Percentiles rank a stretch among this genome's conserved stretches.
phyloP scores from a whole-genome alignment of 257 asterid genomes.

The Cruciata laevipes region DNA sequence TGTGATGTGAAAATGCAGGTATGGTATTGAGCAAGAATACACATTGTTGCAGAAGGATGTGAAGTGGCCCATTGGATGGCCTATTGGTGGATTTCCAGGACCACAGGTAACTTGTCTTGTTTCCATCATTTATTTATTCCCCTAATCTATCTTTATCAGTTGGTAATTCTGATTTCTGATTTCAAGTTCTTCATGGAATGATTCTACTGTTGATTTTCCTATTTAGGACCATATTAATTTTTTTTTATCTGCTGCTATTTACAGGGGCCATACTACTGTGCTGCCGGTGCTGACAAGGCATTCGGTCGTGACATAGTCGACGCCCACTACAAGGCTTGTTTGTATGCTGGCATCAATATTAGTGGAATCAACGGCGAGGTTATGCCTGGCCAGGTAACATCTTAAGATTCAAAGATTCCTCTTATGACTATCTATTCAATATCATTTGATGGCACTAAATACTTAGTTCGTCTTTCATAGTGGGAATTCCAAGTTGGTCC shows the following conservation, averaged over 20 bases:
- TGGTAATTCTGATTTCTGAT: background rate
- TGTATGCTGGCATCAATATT: slow-evolving; percentile 73
- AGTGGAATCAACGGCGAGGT: slow-evolving; percentile 77
- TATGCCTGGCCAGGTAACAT: slow-evolving; percentile 81
- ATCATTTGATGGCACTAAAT: background rate
- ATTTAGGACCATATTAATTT: background rate
- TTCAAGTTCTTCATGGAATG: background rate
- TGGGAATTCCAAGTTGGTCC: slow-evolving; percentile 96
- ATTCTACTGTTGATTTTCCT: background rate
- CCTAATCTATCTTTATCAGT: background rate
- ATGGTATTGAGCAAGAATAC: slow-evolving; percentile 76
- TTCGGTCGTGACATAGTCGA: slow-evolving; percentile 75
- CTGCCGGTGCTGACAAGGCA: slow-evolving; percentile 69
- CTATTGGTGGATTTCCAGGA: slow-evolving; percentile 70
- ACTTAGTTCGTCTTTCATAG: slow-evolving; percentile 18
- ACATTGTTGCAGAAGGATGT: slow-evolving; percentile 54
- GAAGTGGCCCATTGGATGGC: slow-evolving; percentile 83
- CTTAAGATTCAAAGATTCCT: background rate
- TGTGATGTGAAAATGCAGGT: slow-evolving; percentile 31
- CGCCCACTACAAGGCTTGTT: slow-evolving; percentile 70
- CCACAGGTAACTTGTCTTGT: slow-evolving; percentile 53
- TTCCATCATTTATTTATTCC: background rate
- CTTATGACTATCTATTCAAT: too few relatives aligned
- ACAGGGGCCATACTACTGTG: slow-evolving; percentile 84
- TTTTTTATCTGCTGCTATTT: slow-evolving; percentile 1